Conservation (phyloP, 78 protist genomes). For the Chrysochromulina tobinii region DNA sequence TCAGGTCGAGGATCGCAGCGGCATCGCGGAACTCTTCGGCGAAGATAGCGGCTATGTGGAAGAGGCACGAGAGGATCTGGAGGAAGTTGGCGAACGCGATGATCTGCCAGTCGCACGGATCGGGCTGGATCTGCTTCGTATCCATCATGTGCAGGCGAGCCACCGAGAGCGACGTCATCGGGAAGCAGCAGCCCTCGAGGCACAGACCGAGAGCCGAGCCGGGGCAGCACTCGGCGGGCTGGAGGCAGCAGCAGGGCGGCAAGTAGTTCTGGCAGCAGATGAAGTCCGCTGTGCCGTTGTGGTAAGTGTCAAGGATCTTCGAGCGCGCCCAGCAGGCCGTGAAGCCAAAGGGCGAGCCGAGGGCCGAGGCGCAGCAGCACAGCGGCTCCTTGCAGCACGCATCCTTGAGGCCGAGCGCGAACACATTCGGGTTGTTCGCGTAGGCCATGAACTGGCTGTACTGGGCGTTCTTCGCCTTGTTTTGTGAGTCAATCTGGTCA, state of each 20-base stretch:
- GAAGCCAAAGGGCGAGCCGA: not conserved
- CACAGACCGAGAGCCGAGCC: not conserved
- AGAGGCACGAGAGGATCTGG: not conserved
- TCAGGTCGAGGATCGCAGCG: not conserved
- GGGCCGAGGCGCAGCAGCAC: not conserved
- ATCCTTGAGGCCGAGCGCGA: not conserved
- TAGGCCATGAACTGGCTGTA: too few species aligned
- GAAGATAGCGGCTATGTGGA: not conserved
- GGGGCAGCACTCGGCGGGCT: not conserved
- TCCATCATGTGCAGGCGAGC: not conserved
- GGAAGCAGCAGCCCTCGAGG: constrained; percentile 2
- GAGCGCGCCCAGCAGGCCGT: not conserved
- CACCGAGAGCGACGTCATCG: not conserved
- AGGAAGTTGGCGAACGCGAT: not conserved
- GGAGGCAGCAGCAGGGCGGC: not conserved
- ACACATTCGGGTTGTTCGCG: not conserved
- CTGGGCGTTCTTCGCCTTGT: too few species aligned
- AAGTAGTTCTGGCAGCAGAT: not conserved
- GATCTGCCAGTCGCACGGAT: constrained; percentile 4
- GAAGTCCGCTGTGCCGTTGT: not conserved
- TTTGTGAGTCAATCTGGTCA: too few species aligned
- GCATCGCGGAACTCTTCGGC: not conserved
- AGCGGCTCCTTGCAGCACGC: not conserved
- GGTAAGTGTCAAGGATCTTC: not conserved
- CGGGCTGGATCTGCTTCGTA: not conserved